These are phyloP conservation scores for Mariannaea elegans DNA, from an alignment of 2,329 filamentous ascomycete species.

Conservation along the genomic window DNA sequence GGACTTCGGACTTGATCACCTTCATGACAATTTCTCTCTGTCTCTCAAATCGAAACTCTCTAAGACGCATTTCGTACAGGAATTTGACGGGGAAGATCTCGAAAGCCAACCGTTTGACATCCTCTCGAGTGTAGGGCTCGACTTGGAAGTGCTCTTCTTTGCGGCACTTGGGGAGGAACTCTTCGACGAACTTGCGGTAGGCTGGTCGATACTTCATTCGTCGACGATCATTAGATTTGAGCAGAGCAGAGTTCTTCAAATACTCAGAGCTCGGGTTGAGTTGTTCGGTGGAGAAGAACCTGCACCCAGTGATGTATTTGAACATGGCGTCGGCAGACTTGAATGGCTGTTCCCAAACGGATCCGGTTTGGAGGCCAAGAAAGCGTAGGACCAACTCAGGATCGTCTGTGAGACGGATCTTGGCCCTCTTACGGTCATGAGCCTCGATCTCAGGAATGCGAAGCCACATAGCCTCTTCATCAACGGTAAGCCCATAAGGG, in stretches of 20 bases:
- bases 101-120: conserved; percentile 64
- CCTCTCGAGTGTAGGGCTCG: conserved; percentile 47
- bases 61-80: conserved; percentile 55
- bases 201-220: conserved; percentile 64
- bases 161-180: conserved; percentile 66
- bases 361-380: conserved; percentile 62
- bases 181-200: conserved; percentile 68
- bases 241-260: conserved; percentile 42
- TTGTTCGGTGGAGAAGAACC: conserved; percentile 59
- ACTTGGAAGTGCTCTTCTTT: conserved; percentile 47
- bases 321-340: conserved; percentile 63
- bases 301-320: conserved; percentile 65
- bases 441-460: conserved; percentile 74
- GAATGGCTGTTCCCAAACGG: conserved; percentile 66
- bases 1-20: conserved; percentile 53
- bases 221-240: conserved; percentile 65
- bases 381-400: conserved; percentile 67
- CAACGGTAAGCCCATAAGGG: conserved; percentile 71
- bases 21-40: conserved; percentile 55
- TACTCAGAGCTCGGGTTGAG: conserved; percentile 12
- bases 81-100: conserved; percentile 54
- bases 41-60: conserved; percentile 51
- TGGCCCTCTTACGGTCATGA: conserved; percentile 62
- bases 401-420: conserved; percentile 67
- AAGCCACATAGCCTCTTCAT: conserved; percentile 70